Base-by-base conservation (phyloP, 1,284 basidiomycete genomes). In the Clitocybe nebularis region DNA sequence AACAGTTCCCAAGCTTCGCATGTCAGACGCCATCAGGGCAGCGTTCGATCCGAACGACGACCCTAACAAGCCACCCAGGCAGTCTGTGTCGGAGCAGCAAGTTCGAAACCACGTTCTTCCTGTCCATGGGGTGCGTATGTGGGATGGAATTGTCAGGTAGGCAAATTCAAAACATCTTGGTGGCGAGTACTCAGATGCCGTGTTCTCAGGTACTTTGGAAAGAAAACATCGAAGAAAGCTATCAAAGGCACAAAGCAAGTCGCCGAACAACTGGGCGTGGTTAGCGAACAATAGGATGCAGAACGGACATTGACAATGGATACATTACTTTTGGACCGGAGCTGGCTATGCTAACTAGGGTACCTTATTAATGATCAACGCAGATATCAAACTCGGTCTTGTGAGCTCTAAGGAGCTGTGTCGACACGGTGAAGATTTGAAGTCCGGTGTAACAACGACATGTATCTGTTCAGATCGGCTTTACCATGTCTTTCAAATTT, bases 1-100 rank as follows among this genome's bases (percentile, higher is more conserved):
- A 29, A 75, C 66, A 14, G 63, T 79, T n/a, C 78, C 77, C 0
- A 74, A 68, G 53, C 47, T 74, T 36, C 74, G 66, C 51, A 52
- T 61, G 1, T 59, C 59, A 25, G 74, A 79, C 43, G 66, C 65
- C 1, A 46, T 80, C 26, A 64, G 64, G 17, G 76, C 76, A 11
- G 68, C 71, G 1, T 68, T 80, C 46, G 69, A 77, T 49, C 70
- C 69, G 5, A 57, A 71, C 20, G 74, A 79, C 48, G 66, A 74
- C 50, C 71, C 74, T n/a, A 61, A 61, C 39, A 67, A 63, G 36
- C 59, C 72, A 10, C 77, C 77, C 4, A 63, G 61, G 44, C 77
- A 79, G 52, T 79, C 77, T 3, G 77, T 67, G 2, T 77, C 77
- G 10, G 79, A 81, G 56, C 68, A 79, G 51, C 79, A 80, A 53